phyloP scores from a whole-genome alignment of 345 rosid species.

The Murraya koenigii region DNA sequence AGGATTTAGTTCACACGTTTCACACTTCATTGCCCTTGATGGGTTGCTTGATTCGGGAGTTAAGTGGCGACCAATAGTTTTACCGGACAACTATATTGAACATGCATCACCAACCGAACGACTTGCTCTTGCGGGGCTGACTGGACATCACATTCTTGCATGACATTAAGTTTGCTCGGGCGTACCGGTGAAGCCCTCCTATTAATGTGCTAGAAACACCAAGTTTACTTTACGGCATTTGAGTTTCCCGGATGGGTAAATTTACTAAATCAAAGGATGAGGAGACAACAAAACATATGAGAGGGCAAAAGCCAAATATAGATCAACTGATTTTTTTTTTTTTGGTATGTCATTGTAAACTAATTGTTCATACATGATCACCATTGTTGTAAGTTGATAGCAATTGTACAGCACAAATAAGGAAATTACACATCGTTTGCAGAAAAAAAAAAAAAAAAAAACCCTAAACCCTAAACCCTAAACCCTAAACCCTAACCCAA shows the following conservation, averaged over 20 bases:
- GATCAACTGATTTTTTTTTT: not conserved
- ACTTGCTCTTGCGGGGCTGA: constrained; percentile 71
- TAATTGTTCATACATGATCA: not conserved
- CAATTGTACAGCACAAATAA: not conserved
- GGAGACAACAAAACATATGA: not conserved
- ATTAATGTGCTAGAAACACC: constrained; percentile 55
- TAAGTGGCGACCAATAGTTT: constrained; percentile 92
- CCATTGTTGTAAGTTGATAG: not conserved
- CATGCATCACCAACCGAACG: constrained; percentile 72
- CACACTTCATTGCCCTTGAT: constrained; percentile 86
- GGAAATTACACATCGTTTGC: not conserved
- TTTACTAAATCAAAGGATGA: not conserved
- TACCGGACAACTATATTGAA: constrained; percentile 81
- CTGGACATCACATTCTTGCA: constrained; percentile 92
- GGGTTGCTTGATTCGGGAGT: constrained; percentile 79
- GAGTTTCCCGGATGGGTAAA: not conserved
- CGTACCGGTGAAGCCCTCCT: constrained; percentile 87
- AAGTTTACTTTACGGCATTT: not conserved
- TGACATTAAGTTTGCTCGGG: constrained; percentile 72
- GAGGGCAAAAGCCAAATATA: not conserved
- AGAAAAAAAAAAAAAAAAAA: too few species aligned
- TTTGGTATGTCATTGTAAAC: not conserved
- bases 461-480: too few species aligned
- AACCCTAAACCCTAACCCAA: too few species aligned
- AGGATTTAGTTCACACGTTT: constrained; percentile 89